A percentile compares a stretch with the other conserved stretches of the same genome.
Evolutionary conservation across 1,139 yeast genomes (phyloP).

Genomic region (Arxiozyma slooffiae): DNA sequence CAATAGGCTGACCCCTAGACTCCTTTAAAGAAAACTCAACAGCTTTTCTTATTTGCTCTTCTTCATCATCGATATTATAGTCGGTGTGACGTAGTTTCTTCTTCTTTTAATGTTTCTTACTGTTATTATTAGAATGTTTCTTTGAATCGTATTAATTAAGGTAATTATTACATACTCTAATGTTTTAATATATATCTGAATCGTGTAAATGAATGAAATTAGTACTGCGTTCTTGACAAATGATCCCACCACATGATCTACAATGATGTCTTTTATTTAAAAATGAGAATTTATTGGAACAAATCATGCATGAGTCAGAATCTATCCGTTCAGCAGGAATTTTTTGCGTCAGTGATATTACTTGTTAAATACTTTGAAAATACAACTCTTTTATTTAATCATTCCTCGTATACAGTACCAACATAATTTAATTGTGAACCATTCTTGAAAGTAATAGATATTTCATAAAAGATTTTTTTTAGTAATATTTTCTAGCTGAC

Average conservation of each 20-base stretch:
- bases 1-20: conserved; percentile 23
- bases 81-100: conserved; percentile 13
- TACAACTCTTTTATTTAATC: conserved; percentile 53
- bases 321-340: conserved; percentile 99
- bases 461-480: conserved; percentile 60
- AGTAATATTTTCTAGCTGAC: conserved; percentile 49
- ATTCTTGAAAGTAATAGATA: conserved; percentile 69
- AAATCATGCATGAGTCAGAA: conserved; percentile 89
- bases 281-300: conserved; percentile 71
- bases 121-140: conserved; percentile 14
- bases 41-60: conserved; percentile 70
- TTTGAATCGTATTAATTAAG: conserved; percentile 44
- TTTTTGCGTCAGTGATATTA: conserved; percentile 32
- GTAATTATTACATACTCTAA: conserved; percentile 90
- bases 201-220: conserved; percentile 64
- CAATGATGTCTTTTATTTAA: conserved; percentile 92
- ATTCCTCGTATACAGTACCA: conserved; percentile 47
- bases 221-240: conserved; percentile 72
- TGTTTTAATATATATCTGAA: conserved; percentile 79
- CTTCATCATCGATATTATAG: conserved; percentile 36
- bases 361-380: conserved; percentile 49
- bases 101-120: conserved; percentile 12
- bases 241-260: conserved; percentile 94
- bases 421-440: conserved; percentile 63
- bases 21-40: conserved; percentile 70